Percentiles rank a stretch among this genome's conserved stretches.
These are phyloP conservation scores for Ophiostoma ulmi DNA, from an alignment of 2,329 filamentous ascomycete genomes.

Conservation along the genomic window DNA sequence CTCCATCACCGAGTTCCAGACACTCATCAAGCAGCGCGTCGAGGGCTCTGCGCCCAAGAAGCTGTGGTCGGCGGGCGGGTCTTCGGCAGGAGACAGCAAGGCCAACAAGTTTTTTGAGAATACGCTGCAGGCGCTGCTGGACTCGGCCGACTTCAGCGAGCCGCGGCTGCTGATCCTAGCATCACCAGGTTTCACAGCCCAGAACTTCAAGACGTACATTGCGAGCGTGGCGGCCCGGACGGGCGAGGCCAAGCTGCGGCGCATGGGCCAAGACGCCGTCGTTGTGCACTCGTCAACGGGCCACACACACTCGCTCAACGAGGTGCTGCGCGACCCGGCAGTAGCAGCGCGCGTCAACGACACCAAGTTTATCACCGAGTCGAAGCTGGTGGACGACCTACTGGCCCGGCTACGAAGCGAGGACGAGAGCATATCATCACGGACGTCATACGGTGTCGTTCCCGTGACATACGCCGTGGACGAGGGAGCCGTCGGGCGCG, in stretches of 20 bases:
- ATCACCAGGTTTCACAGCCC: slow-evolving; percentile 81
- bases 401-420: slow-evolving; percentile 72
- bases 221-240: slow-evolving; percentile 53
- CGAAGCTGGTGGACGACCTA: slow-evolving; percentile 78
- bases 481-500: slow-evolving; percentile 81
- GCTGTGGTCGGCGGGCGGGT: slow-evolving; percentile 44
- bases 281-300: slow-evolving; percentile 82
- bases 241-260: slow-evolving; percentile 63
- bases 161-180: slow-evolving; percentile 75
- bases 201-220: slow-evolving; percentile 71
- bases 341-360: slow-evolving; percentile 73
- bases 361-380: slow-evolving; percentile 83
- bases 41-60: slow-evolving; percentile 65
- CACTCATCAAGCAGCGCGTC: slow-evolving; percentile 65
- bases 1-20: slow-evolving; percentile 74
- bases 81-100: slow-evolving; percentile 52
- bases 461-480: slow-evolving; percentile 79
- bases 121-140: slow-evolving; percentile 66
- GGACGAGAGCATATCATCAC: slow-evolving; percentile 51
- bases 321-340: slow-evolving; percentile 76
- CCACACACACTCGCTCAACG: slow-evolving; percentile 79
- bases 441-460: slow-evolving; percentile 81
- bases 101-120: slow-evolving; percentile 74
- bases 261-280: slow-evolving; percentile 56
- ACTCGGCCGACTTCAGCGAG: slow-evolving; percentile 68